Percentiles rank a stretch among this genome's conserved stretches.
Conservation (phyloP, 2,329 filamentous ascomycete genomes). For the Verticillium nubilum region DNA sequence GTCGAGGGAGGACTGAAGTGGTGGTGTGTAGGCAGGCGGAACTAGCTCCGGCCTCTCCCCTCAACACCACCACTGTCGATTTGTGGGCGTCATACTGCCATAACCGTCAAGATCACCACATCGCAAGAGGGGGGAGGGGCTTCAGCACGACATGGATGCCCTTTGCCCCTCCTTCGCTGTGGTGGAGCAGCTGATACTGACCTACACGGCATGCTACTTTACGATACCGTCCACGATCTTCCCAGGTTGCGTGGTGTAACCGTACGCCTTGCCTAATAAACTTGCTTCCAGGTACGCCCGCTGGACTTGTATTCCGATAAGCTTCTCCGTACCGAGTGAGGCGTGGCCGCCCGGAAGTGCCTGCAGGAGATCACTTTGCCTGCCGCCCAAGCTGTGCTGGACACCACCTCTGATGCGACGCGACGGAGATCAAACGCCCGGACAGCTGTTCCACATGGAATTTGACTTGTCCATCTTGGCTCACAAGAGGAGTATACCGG, state of each 20-base stretch:
- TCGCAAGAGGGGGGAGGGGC: neutral
- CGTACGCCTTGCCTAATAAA: neutral
- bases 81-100: neutral
- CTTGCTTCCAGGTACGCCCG: neutral
- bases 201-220: neutral
- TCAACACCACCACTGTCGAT: neutral
- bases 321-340: neutral
- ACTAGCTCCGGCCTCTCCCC: neutral
- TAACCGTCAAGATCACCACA: neutral
- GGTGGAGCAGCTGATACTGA: neutral
- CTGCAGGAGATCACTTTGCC: slow-evolving; percentile 18
- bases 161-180: neutral
- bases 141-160: neutral
- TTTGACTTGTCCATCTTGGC: neutral
- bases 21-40: neutral
- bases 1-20: neutral
- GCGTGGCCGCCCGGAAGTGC: neutral
- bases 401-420: neutral
- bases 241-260: neutral
- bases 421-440: neutral
- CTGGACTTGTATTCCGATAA: neutral
- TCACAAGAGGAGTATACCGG: neutral
- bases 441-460: neutral
- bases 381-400: neutral
- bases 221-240: neutral